Evolutionary conservation across 176 grass and related monocot genomes (phyloP).

Genomic region (Alloteropsis semialata): DNA sequence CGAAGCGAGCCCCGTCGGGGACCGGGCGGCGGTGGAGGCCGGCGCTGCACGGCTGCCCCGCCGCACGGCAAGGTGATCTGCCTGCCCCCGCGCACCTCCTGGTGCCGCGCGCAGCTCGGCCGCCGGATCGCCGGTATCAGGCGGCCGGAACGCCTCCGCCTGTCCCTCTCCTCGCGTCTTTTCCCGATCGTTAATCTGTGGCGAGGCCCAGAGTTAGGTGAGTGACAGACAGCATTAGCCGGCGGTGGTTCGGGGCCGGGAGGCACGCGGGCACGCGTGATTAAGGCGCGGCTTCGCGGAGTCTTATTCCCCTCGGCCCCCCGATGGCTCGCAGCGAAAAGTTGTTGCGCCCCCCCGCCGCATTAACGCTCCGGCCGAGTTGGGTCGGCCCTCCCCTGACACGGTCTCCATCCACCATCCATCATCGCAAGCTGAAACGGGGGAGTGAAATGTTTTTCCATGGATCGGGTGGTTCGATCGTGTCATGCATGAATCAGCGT

Average conservation of each 20-base stretch:
- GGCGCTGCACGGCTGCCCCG: conserved; percentile 35
- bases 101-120: background rate
- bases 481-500: too few relatives aligned
- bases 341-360: conserved; percentile 25
- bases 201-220: conserved; percentile 47
- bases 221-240: conserved; percentile 38
- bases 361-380: conserved; percentile 33
- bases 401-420: background rate
- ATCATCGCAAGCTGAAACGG: background rate
- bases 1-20: too few relatives aligned
- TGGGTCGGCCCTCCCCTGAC: background rate
- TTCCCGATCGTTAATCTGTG: background rate
- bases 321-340: conserved; percentile 1
- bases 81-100: conserved; percentile 24
- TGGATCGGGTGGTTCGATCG: too few relatives aligned
- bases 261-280: conserved; percentile 32
- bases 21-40: conserved; percentile 34
- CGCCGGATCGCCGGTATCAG: conserved; percentile 2
- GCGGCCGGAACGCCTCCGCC: background rate
- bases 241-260: conserved; percentile 49
- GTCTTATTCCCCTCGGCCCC: background rate
- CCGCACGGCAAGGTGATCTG: conserved; percentile 17
- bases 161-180: background rate
- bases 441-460: background rate
- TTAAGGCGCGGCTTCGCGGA: background rate